These are phyloP conservation scores for Pyrrhoderma noxium DNA, from an alignment of 1,284 basidiomycete species.

Conservation along the genomic window DNA sequence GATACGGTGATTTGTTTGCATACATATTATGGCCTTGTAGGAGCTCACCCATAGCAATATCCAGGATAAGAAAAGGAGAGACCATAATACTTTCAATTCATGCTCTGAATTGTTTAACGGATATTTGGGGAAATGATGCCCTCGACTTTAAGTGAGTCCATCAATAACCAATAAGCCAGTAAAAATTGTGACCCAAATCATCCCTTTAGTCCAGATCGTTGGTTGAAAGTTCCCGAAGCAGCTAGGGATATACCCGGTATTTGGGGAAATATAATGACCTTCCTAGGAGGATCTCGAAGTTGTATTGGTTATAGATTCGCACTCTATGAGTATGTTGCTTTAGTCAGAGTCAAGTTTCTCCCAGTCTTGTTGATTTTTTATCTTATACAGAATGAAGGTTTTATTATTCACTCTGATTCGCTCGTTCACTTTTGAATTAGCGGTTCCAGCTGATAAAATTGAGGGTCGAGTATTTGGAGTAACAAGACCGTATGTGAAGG, in stretches of 20 bases:
- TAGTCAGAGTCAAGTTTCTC: background rate
- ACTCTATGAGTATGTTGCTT: constrained; percentile 30
- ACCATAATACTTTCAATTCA: constrained; percentile 26
- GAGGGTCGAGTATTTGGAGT: constrained; percentile 20
- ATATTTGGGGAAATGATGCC: constrained; percentile 39
- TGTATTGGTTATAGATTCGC: constrained; percentile 40
- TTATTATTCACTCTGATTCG: constrained; percentile 37
- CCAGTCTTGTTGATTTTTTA: constrained; percentile 1
- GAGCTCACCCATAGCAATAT: too few relatives aligned
- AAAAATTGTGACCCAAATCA: background rate
- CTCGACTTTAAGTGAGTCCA: constrained; percentile 24
- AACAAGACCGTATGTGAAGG: constrained; percentile 21
- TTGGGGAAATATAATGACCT: constrained; percentile 27
- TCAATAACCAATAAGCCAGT: background rate
- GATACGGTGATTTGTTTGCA: constrained; percentile 21
- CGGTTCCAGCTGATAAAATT: constrained; percentile 23
- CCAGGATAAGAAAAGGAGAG: constrained; percentile 26
- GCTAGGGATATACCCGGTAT: constrained; percentile 26
- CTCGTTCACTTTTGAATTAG: constrained; percentile 32
- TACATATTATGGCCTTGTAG: too few relatives aligned
- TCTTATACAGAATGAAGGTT: constrained; percentile 31
- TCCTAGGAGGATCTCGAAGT: constrained; percentile 25
- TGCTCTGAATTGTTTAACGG: constrained; percentile 30
- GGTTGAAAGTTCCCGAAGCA: constrained; percentile 22
- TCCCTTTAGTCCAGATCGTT: constrained; percentile 28